A percentile compares a stretch with the other conserved stretches of the same genome.
These are phyloP conservation scores for Pseudozyma sp. DNA, from an alignment of 1,284 basidiomycete genomes.

Conservation along the genomic window DNA sequence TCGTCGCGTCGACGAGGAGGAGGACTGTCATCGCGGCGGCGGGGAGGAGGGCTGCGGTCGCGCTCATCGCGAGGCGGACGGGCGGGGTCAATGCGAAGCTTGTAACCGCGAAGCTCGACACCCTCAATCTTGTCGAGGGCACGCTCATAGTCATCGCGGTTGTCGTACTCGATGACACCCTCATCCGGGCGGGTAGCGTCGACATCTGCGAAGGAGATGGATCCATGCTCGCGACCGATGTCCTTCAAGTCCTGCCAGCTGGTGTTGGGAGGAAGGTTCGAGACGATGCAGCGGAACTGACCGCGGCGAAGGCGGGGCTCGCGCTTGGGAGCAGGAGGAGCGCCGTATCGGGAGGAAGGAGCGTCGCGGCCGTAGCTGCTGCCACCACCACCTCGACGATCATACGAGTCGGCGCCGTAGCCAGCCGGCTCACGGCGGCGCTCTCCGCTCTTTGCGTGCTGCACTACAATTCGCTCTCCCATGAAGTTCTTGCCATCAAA, in stretches of 20 bases:
- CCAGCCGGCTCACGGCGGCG: slow-evolving; percentile 51
- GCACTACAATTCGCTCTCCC: slow-evolving; percentile 67
- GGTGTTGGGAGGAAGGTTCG: slow-evolving; percentile 86
- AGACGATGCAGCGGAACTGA: slow-evolving; percentile 61
- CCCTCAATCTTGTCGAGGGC: slow-evolving; percentile 67
- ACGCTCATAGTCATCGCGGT: slow-evolving; percentile 65
- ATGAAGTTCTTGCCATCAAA: slow-evolving; percentile 66
- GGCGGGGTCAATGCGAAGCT: slow-evolving; percentile 65
- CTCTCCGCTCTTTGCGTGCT: slow-evolving; percentile 62
- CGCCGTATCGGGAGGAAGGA: slow-evolving; percentile 47
- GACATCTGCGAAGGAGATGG: slow-evolving; percentile 65
- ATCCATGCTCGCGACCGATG: slow-evolving; percentile 89
- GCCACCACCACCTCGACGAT: slow-evolving; percentile 38
- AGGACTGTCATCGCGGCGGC: slow-evolving; percentile 51
- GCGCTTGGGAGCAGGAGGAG: slow-evolving; percentile 41
- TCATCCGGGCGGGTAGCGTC: slow-evolving; percentile 64
- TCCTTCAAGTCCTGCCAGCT: slow-evolving; percentile 99
- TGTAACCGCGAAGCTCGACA: slow-evolving; percentile 64
- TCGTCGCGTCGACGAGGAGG: slow-evolving; percentile 44
- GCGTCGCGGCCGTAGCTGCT: slow-evolving; percentile 42
- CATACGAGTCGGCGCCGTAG: slow-evolving; percentile 45
- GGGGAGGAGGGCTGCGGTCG: slow-evolving; percentile 56
- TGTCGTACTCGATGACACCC: slow-evolving; percentile 67
- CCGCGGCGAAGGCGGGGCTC: slow-evolving; percentile 58
- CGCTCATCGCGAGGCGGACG: slow-evolving; percentile 47